Conservation (phyloP, 2,329 filamentous ascomycete genomes). For the Fusarium sarcochroum region DNA sequence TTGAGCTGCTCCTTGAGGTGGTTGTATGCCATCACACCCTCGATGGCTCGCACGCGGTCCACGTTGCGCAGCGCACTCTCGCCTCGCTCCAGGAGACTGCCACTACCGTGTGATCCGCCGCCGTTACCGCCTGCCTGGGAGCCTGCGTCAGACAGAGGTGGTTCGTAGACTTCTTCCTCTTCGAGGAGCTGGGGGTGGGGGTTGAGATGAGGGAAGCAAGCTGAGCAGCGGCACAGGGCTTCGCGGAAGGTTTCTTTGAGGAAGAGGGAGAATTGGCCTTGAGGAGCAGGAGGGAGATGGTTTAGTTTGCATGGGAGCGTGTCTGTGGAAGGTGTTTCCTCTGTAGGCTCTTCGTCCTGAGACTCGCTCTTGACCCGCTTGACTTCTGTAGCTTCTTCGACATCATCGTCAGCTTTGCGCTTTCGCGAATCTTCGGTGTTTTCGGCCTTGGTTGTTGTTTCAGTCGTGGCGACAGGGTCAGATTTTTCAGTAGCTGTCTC, state of each 20-base stretch:
- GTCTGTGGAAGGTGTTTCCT: conserved; percentile 34
- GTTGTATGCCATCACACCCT: conserved; percentile 98
- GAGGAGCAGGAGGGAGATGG: conserved; percentile 68
- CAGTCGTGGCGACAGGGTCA: conserved; percentile 14
- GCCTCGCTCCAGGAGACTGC: conserved; percentile 89
- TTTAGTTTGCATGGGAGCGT: conserved; percentile 69
- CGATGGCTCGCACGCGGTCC: conserved; percentile 92
- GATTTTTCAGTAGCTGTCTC: conserved; percentile 1
- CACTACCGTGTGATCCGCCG: conserved; percentile 76
- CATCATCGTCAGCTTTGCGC: conserved; percentile 74
- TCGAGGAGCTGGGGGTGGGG: conserved; percentile 86
- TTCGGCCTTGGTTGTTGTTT: conserved; percentile 2
- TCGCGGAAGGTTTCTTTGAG: conserved; percentile 83
- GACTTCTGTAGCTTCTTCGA: conserved; percentile 51
- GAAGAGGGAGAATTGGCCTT: conserved; percentile 83
- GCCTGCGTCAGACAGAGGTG: conserved; percentile 80
- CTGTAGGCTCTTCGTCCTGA: background rate
- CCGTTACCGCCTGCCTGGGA: conserved; percentile 60
- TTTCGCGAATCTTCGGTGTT: conserved; percentile 65
- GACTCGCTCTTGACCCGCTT: conserved; percentile 69
- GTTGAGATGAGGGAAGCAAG: conserved; percentile 82
- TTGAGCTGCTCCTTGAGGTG: conserved; percentile 97
- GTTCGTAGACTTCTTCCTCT: conserved; percentile 95
- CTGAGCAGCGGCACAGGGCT: conserved; percentile 83
- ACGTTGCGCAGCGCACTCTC: conserved; percentile 93